phyloP scores from a whole-genome alignment of 495 filamentous ascomycete genomes.

The Neurospora tetrasperma region DNA sequence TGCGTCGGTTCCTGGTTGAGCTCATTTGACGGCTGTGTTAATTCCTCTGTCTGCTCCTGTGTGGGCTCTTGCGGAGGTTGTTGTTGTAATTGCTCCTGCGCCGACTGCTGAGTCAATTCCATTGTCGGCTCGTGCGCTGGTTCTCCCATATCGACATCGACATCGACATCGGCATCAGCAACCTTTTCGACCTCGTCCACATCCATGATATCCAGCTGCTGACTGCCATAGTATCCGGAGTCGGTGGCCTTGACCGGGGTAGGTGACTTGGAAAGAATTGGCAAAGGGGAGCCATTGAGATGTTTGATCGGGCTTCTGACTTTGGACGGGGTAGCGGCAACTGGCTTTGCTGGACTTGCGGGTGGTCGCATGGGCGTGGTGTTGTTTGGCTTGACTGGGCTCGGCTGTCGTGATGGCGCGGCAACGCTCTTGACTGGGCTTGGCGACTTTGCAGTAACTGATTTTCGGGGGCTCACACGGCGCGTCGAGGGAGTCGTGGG shows the following conservation, averaged over 20 bases:
- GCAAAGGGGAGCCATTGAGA: conserved; percentile 4
- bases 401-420: background rate
- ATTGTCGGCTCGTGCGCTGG: background rate
- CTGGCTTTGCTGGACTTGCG: conserved; percentile 15
- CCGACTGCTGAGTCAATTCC: background rate
- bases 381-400: background rate
- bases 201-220: conserved; percentile 29
- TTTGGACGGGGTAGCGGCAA: conserved; percentile 9
- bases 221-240: conserved; percentile 77
- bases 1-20: background rate
- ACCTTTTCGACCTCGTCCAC: conserved; percentile 20
- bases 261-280: conserved; percentile 13
- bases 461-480: background rate
- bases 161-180: background rate
- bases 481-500: background rate
- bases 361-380: conserved; percentile 15
- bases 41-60: background rate
- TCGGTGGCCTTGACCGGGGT: conserved; percentile 31
- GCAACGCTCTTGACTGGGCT: conserved; percentile 12
- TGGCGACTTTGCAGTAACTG: conserved; percentile 19
- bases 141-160: conserved; percentile 14
- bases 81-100: background rate
- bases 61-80: background rate
- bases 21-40: background rate
- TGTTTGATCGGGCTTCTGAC: conserved; percentile 7